phyloP scores from a whole-genome alignment of 306 rosid species.

The Neltuma alba region DNA sequence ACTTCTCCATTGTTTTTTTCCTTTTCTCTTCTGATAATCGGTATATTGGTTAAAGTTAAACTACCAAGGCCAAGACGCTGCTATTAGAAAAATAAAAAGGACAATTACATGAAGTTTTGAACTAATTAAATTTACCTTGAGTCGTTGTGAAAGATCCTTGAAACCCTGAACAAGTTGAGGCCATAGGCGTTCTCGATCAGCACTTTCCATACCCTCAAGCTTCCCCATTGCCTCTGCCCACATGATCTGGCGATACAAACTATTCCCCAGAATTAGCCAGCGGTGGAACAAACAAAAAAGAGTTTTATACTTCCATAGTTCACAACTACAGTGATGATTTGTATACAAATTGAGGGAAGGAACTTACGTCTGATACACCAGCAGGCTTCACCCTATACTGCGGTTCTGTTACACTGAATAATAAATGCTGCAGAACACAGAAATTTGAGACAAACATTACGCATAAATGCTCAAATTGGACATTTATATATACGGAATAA shows the following conservation, averaged over 20 bases:
- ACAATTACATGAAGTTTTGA: slow-evolving; percentile 6
- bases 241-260: slow-evolving; percentile 89
- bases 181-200: slow-evolving; percentile 92
- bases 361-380: slow-evolving; percentile 95
- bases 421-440: slow-evolving; percentile 74
- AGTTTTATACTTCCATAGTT: background rate
- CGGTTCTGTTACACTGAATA: slow-evolving; percentile 87
- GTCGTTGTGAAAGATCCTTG: slow-evolving; percentile 92
- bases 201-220: slow-evolving; percentile 94
- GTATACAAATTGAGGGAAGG: slow-evolving; percentile 2
- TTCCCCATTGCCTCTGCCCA: slow-evolving; percentile 99
- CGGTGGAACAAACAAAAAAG: background rate
- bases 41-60: background rate
- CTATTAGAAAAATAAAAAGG: background rate
- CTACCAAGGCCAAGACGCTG: background rate
- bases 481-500: background rate
- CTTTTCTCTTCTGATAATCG: background rate
- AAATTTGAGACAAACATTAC: slow-evolving; percentile 26
- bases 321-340: background rate
- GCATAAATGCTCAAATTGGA: background rate
- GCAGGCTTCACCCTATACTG: slow-evolving; percentile 84
- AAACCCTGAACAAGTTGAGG: slow-evolving; percentile 92
- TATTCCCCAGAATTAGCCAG: slow-evolving; percentile 56
- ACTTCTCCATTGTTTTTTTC: background rate
- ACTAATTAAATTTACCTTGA: slow-evolving; percentile 60